Evolutionary conservation across 768 basidiomycete genomes (phyloP), one percentile per base, ranked within the genome.

Genomic region (Boletus rubropictus): DNA sequence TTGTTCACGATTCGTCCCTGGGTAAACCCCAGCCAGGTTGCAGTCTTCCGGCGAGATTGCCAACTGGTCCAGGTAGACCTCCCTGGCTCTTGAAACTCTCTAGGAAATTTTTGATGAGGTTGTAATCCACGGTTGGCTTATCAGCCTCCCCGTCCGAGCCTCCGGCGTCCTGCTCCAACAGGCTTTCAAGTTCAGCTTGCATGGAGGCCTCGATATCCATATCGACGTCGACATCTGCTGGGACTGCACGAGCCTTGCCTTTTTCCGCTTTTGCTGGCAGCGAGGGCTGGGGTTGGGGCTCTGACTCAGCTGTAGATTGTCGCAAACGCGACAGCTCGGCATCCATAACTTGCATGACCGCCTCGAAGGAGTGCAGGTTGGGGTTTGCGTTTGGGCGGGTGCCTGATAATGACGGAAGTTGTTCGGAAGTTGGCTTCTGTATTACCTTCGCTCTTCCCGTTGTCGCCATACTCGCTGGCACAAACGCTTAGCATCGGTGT

Each of bases 311-410:
- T n/a, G 39, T 55, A 20, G 56, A 49, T 29, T 69, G 59, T 24
- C 70, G 73, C 37, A 69, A 63, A 14, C 73, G 78, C 17, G 72
- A 72, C 25, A 99, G 73, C 56, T 96, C 89, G 15, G 72, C 78
- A 56, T 99, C 96, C 84, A 98, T 89, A 3, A 92, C 92, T 60
- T 80, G 78, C 96, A 98, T 98, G 27, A 98, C 89, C 1, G 86
- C 80, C 61, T 99, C 96, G 53, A 99, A 98, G 0, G 92, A 93
- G 63, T 94, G 79, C 18, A 98, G 74, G 39, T 83, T 80, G 4
- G 82, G 78, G 63, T 92, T 87, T 7, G 67, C 63, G 44, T 69
- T 72, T 11, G 72, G 72, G 17, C 67, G 69, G 14, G 70, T 65
- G 3, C 68, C 71, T 27, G 69, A 53, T n/a, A 50, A 54, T 15